Evolutionary conservation across 257 asterid species (phyloP).

Genomic region (Solanum pinnatisectum): DNA sequence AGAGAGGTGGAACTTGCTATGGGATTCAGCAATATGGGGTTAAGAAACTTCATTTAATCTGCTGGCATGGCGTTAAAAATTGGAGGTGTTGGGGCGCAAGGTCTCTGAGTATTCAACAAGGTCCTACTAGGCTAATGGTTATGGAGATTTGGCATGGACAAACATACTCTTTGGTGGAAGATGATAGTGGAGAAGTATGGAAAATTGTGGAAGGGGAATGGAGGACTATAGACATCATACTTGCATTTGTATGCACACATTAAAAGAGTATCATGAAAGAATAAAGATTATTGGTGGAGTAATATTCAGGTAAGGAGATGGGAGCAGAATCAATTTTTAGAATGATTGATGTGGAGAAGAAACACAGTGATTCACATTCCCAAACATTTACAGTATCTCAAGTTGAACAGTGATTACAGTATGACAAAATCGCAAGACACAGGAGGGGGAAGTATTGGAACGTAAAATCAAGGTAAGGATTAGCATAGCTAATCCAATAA

Average conservation of each 20-base stretch:
- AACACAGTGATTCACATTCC: not conserved
- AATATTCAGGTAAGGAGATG: not conserved
- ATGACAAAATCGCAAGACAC: not conserved
- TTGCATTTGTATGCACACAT: not conserved
- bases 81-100: not conserved
- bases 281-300: not conserved
- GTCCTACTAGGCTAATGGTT: not conserved
- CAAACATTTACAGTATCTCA: not conserved
- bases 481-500: not conserved
- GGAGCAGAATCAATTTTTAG: not conserved
- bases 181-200: not conserved
- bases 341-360: not conserved
- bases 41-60: not conserved
- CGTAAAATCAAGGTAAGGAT: not conserved
- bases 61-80: not conserved
- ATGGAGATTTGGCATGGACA: not conserved
- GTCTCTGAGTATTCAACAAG: not conserved
- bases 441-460: not conserved
- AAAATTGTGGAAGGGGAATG: not conserved
- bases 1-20: not conserved
- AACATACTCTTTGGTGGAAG: not conserved
- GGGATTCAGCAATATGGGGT: not conserved
- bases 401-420: not conserved
- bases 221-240: not conserved
- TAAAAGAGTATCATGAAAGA: not conserved